These are phyloP conservation scores for Trametes elegans DNA, from an alignment of 768 basidiomycete genomes.

Conservation along the genomic window DNA sequence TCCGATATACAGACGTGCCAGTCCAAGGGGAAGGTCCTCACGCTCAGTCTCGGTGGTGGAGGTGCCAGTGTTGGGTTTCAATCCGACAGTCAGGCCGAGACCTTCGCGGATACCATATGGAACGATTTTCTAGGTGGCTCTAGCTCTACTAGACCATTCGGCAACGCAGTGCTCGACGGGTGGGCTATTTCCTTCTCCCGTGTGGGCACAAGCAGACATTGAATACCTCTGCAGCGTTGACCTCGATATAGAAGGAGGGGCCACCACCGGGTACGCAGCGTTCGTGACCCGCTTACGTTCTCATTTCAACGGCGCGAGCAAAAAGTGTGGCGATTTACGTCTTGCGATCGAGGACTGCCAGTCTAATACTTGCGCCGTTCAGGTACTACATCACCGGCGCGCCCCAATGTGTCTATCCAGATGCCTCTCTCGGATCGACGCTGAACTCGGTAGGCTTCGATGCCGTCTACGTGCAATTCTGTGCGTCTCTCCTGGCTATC, in stretches of 20 bases:
- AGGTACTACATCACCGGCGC: constrained; percentile 38
- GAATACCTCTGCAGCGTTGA: constrained; percentile 29
- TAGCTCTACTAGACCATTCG: constrained; percentile 43
- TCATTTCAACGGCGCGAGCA: constrained; percentile 32
- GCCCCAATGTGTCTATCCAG: constrained; percentile 40
- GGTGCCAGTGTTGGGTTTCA: constrained; percentile 40
- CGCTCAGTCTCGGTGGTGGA: constrained; percentile 45
- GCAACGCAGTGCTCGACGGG: constrained; percentile 46
- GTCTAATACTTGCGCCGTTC: constrained; percentile 2
- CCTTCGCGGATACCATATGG: constrained; percentile 40
- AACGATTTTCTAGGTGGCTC: constrained; percentile 48
- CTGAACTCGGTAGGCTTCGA: constrained; percentile 39
- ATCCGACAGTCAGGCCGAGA: constrained; percentile 36
- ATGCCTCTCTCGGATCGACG: constrained; percentile 34
- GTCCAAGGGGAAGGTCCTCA: constrained; percentile 45
- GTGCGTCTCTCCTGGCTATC: constrained; percentile 21
- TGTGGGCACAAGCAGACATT: not conserved
- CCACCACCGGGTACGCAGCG: constrained; percentile 32
- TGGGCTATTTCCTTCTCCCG: constrained; percentile 18
- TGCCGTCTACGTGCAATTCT: constrained; percentile 50
- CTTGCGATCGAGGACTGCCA: not conserved
- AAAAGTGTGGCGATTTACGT: constrained; percentile 29
- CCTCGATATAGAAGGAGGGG: constrained; percentile 39
- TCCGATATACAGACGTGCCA: constrained; percentile 44
- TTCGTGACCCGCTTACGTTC: constrained; percentile 38